A percentile compares a stretch with the other conserved stretches of the same genome.
These are phyloP conservation scores for Dissophora globulifera DNA, from an alignment of 192 early-diverging fungal species.

Conservation along the genomic window DNA sequence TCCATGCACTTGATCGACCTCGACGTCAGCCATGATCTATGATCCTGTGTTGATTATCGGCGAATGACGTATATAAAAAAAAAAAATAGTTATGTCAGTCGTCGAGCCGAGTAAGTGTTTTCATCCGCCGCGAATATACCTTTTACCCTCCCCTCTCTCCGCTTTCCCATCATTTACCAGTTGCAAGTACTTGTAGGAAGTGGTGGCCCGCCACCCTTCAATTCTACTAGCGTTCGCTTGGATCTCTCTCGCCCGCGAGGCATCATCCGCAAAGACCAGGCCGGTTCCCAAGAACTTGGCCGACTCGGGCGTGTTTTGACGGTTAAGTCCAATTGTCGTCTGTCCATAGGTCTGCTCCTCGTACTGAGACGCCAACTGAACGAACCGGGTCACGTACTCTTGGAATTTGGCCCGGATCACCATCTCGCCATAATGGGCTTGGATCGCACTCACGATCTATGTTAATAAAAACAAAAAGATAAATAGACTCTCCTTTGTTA, in stretches of 20 bases:
- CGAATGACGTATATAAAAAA: no score
- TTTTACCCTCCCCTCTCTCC: constrained; percentile 62
- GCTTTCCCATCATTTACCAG: no score
- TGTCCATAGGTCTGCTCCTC: constrained; percentile 74
- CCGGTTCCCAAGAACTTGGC: constrained; percentile 71
- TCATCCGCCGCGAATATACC: no score
- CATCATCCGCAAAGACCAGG: constrained; percentile 77
- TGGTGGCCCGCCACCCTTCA: constrained; percentile 87
- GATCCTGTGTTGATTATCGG: constrained; percentile 56
- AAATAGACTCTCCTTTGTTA: not conserved
- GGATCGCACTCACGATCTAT: constrained; percentile 81
- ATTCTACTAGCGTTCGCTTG: constrained; percentile 77
- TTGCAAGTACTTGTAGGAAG: constrained; percentile 77
- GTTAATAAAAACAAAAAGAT: not conserved
- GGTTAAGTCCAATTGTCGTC: constrained; percentile 68
- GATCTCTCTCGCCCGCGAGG: constrained; percentile 74
- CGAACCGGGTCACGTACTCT: constrained; percentile 86
- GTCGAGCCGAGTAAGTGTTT: no score
- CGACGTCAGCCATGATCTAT: constrained; percentile 62
- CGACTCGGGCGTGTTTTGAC: constrained; percentile 58
- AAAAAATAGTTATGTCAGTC: no score
- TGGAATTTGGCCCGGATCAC: constrained; percentile 90
- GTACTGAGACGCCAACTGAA: constrained; percentile 80
- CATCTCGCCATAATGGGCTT: constrained; percentile 87
- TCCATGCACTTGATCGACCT: constrained; percentile 75